A percentile compares a stretch with the other conserved stretches of the same genome.
Evolutionary conservation across 805 yeast species (phyloP).

Genomic region (Ogataea sp.): DNA sequence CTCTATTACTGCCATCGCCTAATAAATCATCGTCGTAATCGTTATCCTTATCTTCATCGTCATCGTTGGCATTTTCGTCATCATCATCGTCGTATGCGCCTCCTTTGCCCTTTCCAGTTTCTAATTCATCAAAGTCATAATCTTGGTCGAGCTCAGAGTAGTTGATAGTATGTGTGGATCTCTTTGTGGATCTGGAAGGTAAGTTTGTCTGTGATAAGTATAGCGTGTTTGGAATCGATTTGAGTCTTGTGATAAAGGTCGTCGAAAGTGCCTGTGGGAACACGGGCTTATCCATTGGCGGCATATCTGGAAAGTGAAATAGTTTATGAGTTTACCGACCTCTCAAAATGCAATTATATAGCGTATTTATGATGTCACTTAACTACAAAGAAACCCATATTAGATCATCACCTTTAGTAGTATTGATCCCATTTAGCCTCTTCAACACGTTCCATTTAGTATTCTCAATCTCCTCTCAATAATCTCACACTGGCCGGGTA

Average conservation of each 20-base stretch:
- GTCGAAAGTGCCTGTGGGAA: constrained; percentile 78
- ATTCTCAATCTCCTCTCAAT: too few relatives aligned
- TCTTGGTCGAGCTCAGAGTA: constrained; percentile 79
- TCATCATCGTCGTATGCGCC: constrained; percentile 17
- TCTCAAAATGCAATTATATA: too few relatives aligned
- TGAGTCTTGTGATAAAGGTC: constrained; percentile 62
- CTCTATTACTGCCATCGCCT: not conserved
- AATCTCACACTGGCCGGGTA: too few relatives aligned
- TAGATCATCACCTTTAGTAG: too few relatives aligned
- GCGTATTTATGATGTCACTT: too few relatives aligned
- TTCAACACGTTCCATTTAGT: too few relatives aligned
- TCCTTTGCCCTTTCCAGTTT: too few relatives aligned
- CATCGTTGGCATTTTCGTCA: constrained; percentile 20
- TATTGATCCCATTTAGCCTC: too few relatives aligned
- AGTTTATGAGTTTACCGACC: too few relatives aligned
- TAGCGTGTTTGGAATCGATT: constrained; percentile 66
- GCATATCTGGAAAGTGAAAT: too few relatives aligned
- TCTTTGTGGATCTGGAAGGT: constrained; percentile 69
- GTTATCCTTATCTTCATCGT: constrained; percentile 34
- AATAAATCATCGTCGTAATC: constrained; percentile 1
- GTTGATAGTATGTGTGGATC: constrained; percentile 58
- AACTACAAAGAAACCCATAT: too few relatives aligned
- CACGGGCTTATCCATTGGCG: constrained; percentile 19
- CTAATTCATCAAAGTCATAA: constrained; percentile 19
- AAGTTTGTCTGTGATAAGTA: constrained; percentile 57